Base-by-base conservation (phyloP, 2,329 filamentous ascomycete species). In the Diatrype stigma region DNA sequence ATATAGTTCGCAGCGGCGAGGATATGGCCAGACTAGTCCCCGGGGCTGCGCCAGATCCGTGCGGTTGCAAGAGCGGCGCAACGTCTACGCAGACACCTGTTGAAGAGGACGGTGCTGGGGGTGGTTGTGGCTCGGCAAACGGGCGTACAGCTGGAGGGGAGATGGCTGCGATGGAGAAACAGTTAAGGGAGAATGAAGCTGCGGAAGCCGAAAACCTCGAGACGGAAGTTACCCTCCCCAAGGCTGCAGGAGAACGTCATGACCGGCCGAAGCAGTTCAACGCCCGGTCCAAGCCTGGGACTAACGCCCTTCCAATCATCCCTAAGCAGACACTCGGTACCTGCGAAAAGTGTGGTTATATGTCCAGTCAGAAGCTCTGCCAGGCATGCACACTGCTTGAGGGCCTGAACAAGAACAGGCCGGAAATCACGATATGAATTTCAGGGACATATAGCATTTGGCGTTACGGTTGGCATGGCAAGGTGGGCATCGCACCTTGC, bases 11-110 rank as follows among this genome's bases (percentile, higher is more conserved):
- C 51, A 96, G 92, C 64, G 94, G 94, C 35, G 93, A 97, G 69
- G 94, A 97, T 58, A 96, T 99, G 89, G 93, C 91, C 10, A 84
- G 82, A 51, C 74, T 97, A n/a, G 89, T 94, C 1, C 88, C 88
- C 0, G 76, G 76, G 14, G 77, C 80, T 50, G 68, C 80, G 16
- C 70, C 68, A 23, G 73, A 74, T 21, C 67, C 71, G 8, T 77
- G 75, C 56, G 70, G 63, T 48, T 80, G 78, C 62, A 75, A 73
- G 46, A 74, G 70, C 61, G 75, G 67, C 56, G 67, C 63, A 63
- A 67, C 66, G 7, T 51, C 59, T 3, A 45, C 53, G 3, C 64
- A 69, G 11, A 59, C 65, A 10, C 64, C 51, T 6, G 57, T 58
- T 6, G 59, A 61, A 10, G 80, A 84, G 46, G 85, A 85, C 21